A percentile compares a stretch with the other conserved stretches of the same genome.
Conservation (phyloP, 768 basidiomycete genomes). For the Leccinum truebloodii region DNA sequence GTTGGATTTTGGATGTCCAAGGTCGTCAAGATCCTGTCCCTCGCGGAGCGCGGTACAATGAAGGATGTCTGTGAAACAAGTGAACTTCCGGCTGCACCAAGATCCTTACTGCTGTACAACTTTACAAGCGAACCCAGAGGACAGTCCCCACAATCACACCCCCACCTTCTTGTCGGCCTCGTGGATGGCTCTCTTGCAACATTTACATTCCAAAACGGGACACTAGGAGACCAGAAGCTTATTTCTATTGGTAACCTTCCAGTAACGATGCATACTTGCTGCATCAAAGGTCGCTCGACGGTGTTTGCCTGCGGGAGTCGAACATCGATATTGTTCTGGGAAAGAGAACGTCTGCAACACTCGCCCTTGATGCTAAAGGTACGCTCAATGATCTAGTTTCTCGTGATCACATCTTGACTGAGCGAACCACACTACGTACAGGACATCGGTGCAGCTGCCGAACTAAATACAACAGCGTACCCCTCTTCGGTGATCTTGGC, state of each 20-base stretch:
- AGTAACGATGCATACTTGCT: constrained; percentile 57
- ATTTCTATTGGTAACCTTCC: constrained; percentile 68
- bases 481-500: constrained; percentile 59
- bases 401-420: background rate
- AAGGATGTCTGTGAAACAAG: constrained; percentile 27
- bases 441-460: constrained; percentile 55
- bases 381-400: constrained; percentile 2
- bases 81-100: constrained; percentile 44
- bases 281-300: constrained; percentile 50
- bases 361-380: constrained; percentile 77
- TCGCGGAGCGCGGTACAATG: constrained; percentile 25
- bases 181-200: constrained; percentile 72
- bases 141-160: constrained; percentile 42
- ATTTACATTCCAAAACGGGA: constrained; percentile 46
- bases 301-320: constrained; percentile 75
- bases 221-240: constrained; percentile 51
- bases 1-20: constrained; percentile 82
- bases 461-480: constrained; percentile 50
- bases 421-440: constrained; percentile 21
- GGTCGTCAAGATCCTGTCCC: constrained; percentile 54
- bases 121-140: constrained; percentile 48
- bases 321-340: constrained; percentile 68
- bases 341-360: constrained; percentile 60
- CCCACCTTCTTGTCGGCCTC: constrained; percentile 70
- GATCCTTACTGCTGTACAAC: constrained; percentile 52